A percentile compares a stretch with the other conserved stretches of the same genome.
Evolutionary conservation across 345 rosid species (phyloP).

Genomic region (Kernera saxatilis): DNA sequence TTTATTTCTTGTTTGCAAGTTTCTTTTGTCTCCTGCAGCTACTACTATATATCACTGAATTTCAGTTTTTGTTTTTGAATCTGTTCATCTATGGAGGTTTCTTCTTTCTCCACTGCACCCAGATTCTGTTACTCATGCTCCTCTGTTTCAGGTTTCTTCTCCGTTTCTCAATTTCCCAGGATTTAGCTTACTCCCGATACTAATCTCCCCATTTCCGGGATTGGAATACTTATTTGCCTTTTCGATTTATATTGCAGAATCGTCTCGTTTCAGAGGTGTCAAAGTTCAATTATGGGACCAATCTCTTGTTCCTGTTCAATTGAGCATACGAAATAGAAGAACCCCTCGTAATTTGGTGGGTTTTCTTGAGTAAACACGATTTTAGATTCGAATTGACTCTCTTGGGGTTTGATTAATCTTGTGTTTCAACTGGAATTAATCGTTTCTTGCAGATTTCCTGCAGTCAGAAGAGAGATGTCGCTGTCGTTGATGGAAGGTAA

Average conservation of each 20-base stretch:
- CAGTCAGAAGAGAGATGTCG: constrained; percentile 47
- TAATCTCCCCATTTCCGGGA: too few relatives aligned
- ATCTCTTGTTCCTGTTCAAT: constrained; percentile 26
- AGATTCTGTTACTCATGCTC: constrained; percentile 13
- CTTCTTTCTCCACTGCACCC: constrained; percentile 30
- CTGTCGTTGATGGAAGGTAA: constrained; percentile 59
- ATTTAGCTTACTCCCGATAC: background rate
- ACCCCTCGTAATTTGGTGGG: constrained; percentile 4
- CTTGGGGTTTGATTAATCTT: background rate
- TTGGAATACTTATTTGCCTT: background rate
- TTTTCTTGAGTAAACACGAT: background rate
- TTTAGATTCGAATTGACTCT: background rate
- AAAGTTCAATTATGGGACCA: constrained; percentile 30
- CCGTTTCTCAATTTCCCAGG: background rate
- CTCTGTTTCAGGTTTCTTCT: constrained; percentile 42
- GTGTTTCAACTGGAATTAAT: background rate
- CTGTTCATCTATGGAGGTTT: constrained; percentile 40
- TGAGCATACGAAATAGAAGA: constrained; percentile 37
- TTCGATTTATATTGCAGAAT: constrained; percentile 32
- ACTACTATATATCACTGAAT: background rate
- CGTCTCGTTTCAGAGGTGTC: constrained; percentile 27
- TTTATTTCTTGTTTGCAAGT: background rate
- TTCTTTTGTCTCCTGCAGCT: background rate
- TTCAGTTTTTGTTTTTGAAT: background rate
- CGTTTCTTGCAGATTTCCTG: constrained; percentile 41